Evolutionary conservation across 2,329 filamentous ascomycete genomes (phyloP).

Genomic region (Fusarium musae): DNA sequence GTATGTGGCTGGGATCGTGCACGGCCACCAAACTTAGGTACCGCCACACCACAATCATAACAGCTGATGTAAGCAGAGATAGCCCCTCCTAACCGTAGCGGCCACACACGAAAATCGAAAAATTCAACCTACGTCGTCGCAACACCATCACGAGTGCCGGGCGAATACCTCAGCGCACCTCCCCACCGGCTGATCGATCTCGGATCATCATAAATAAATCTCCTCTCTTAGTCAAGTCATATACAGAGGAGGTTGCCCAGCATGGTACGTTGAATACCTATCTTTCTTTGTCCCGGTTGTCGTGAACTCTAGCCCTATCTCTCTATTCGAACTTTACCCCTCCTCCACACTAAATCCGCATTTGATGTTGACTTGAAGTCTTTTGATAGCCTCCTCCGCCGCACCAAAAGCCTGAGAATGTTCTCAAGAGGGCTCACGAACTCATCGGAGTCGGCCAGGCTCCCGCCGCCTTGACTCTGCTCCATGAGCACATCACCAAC

Average conservation of each 20-base stretch:
- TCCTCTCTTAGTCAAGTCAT: slow-evolving; percentile 52
- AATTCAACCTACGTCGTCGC: slow-evolving; percentile 52
- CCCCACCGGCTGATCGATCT: slow-evolving; percentile 52
- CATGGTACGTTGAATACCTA: slow-evolving; percentile 54
- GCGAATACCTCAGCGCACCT: slow-evolving; percentile 51
- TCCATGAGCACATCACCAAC: slow-evolving; percentile 99
- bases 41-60: background rate
- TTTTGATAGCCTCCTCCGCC: slow-evolving; percentile 84
- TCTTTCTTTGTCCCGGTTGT: slow-evolving; percentile 27
- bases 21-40: background rate
- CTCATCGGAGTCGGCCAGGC: slow-evolving; percentile 97
- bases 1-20: background rate
- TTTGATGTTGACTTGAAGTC: slow-evolving; percentile 44
- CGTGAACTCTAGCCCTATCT: slow-evolving; percentile 28
- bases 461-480: slow-evolving; percentile 88
- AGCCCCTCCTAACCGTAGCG: slow-evolving; percentile 56
- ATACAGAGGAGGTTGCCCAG: slow-evolving; percentile 63
- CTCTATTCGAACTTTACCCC: slow-evolving; percentile 40
- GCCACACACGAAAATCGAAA: slow-evolving; percentile 60
- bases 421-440: slow-evolving; percentile 97
- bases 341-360: slow-evolving; percentile 41
- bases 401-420: slow-evolving; percentile 98
- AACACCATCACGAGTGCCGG: slow-evolving; percentile 54
- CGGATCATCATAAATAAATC: slow-evolving; percentile 50
- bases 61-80: slow-evolving; percentile 47